Evolutionary conservation across 768 basidiomycete species (phyloP), one percentile per base, ranked within the genome.

Genomic region (Baorangia bicolor): DNA sequence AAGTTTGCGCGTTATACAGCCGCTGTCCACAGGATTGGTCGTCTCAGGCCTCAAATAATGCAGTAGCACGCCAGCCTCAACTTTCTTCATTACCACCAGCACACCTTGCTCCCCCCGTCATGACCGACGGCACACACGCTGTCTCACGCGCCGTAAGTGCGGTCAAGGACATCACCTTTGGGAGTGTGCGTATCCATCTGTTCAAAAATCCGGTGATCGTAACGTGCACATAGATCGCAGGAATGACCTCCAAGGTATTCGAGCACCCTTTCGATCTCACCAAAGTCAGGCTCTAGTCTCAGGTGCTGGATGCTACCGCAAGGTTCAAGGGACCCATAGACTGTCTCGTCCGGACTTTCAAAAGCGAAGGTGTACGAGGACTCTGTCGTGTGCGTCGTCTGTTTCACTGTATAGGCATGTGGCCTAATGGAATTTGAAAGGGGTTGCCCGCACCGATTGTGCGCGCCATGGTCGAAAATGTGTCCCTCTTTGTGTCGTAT

Each of bases 231-330:
- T 45, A 93, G 92, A 73, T 85, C 52, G 92, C 94, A 52, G 95
- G 95, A 25, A 93, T 96, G 78, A 77, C 82, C 10, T 87, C 94
- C 43, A 85, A 87, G 69, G 77, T 94, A 16, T 87, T 97, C 59
- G 94, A 96, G 74, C 93, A 97, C 69, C 96, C 96, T 1, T 94
- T 96, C 65, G 95, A 98, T 73, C 82, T 98, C 34, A 89, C 93
- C 53, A 98, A 97, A 75, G 95, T 97, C 55, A 83, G 95, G 46
- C 79, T 98, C 40, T 95, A 98, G 71, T 83, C 91, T 2, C 96
- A 98, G 66, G 86, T 95, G 13, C 78, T 95, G 51, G 85, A 90
- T 57, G 74, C 82, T 11, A 76, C 82, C 14, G 75, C 73, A 48
- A 82, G 85, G 18, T 98, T 94, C 74, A 85, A 76, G 14, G 95